Base-by-base conservation (phyloP, 768 basidiomycete species). In the Termitomyces sp. region DNA sequence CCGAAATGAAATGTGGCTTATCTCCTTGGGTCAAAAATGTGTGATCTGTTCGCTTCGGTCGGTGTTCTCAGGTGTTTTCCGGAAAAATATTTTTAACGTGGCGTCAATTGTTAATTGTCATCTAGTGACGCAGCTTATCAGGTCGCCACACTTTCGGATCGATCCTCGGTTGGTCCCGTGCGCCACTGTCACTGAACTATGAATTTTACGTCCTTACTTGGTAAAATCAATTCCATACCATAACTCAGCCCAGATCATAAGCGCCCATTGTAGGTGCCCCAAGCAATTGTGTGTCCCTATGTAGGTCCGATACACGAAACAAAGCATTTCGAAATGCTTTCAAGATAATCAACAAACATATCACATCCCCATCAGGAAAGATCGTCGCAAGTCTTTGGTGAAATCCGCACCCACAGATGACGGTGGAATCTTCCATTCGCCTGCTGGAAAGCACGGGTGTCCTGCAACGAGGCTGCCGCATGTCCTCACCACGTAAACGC, bases 351-450 rank as follows among this genome's bases (percentile, higher is more conserved):
- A 32, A 15, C 16, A 5, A 55, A 16, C 39, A 39, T 42, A 44
- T 55, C 55, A 55, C 42, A 42, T n/a, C 28, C 55, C 55, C 39
- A 55, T 55, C 16, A 42, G 54, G 39, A 55, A 40, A 42, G 18
- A n/a, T 11, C 16, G 9, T 55, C 16, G 15, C 8, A 42, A 42
- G 16, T 2, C 22, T 18, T 20, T 35, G 50, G 39, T 32, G 7
- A n/a, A 40, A 32, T 32, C 11, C 12, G 5, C 35, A 12, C 39
- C 54, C 28, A 39, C 40, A 44, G 5, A 18, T 40, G 54, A 18
- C 28, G 36, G 53, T 7, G 11, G 53, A 40, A 54, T 9, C 11
- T 55, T 55, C 55, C 40, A 55, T 55, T 20, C 7, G n/a, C n/a
- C 40, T 55, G 24, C 18, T 40, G 24, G 54, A 55, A 13, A 28